Base-by-base conservation (phyloP, 805 yeast genomes). In the Saccharomycopsis lassenensis region DNA sequence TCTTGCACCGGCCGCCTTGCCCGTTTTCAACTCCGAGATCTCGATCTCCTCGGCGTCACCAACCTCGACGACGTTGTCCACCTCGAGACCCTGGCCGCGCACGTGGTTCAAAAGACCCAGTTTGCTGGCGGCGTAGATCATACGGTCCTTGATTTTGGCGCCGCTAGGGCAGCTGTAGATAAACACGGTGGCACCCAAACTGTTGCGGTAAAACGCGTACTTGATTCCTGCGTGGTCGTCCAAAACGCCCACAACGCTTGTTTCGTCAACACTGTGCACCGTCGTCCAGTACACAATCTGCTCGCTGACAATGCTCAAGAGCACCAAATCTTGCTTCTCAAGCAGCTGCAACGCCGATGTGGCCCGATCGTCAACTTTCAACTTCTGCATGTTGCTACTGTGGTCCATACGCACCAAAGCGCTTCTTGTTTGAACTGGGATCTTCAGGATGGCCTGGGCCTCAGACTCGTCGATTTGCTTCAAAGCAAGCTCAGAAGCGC, bases 151-250 rank as follows among this genome's bases (percentile, higher is more conserved):
- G 27, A 91, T 91, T 57, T 76, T 77, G 29, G 95, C 78, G 1
- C 87, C 86, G 0, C 93, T 74, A 3, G 98, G 97, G 56, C 95
- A 87, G 5, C 89, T 68, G 53, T 84, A 84, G 22, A 87, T 71
- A 54, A 89, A 86, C 23, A 71, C 71, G 25, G 50, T 48, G 30
- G 62, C 55, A 2, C 52, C 57, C 5, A 46, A 47, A 2, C 58
- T 57, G 43, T 61, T 61, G 33, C 61, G 66, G 51, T 68, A 69
- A 18, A 82, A 45, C 21, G 72, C 71, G 53, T 74, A 86, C 50
- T 59, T 83, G 57, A 76, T 85, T 42, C 51, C 65, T 10, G 52
- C 57, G 1, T 51, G 34, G 4, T 25, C 24, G 11, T 59, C 63
- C 5, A 41, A 39, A 7, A 63, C 52, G 4, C 46, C 31, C 7